These are phyloP conservation scores for Candida multigemmis DNA, from an alignment of 805 yeast genomes.

Conservation along the genomic window DNA sequence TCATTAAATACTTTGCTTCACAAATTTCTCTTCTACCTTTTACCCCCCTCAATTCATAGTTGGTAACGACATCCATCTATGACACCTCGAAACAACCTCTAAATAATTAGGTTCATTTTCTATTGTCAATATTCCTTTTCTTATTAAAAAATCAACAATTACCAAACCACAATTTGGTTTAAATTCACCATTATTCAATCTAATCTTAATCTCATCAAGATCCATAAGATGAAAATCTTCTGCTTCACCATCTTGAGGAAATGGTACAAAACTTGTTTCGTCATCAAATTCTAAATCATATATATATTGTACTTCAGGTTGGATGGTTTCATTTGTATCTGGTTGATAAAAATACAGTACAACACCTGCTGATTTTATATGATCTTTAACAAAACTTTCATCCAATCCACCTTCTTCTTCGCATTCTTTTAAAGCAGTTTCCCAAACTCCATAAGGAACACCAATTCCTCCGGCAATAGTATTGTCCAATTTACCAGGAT, in stretches of 20 bases:
- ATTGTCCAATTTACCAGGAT: slow-evolving; percentile 86
- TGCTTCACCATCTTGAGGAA: slow-evolving; percentile 47
- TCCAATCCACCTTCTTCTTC: slow-evolving; percentile 84
- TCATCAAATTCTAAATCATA: slow-evolving; percentile 59
- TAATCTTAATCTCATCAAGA: slow-evolving; percentile 44
- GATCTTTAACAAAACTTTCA: slow-evolving; percentile 36
- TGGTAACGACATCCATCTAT: slow-evolving; percentile 69
- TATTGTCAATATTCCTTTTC: slow-evolving; percentile 67
- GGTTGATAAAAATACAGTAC: slow-evolving; percentile 55
- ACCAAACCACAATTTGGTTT: slow-evolving; percentile 86
- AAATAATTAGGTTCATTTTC: slow-evolving; percentile 58
- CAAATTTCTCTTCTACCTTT: too few relatives aligned
- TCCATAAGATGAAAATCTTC: slow-evolving; percentile 60
- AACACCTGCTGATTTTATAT: slow-evolving; percentile 49
- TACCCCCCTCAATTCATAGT: too few relatives aligned
- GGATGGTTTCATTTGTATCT: slow-evolving; percentile 46
- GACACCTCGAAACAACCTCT: slow-evolving; percentile 53
- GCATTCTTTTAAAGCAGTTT: slow-evolving; percentile 80
- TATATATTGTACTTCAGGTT: slow-evolving; percentile 81
- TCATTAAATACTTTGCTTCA: too few relatives aligned
- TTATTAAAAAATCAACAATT: slow-evolving; percentile 74
- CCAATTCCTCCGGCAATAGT: slow-evolving; percentile 95
- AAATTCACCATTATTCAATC: slow-evolving; percentile 53
- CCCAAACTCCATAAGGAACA: slow-evolving; percentile 62
- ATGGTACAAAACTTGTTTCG: slow-evolving; percentile 34